Base-by-base conservation (phyloP, 495 filamentous ascomycete genomes). In the Aspergillus indologenus region DNA sequence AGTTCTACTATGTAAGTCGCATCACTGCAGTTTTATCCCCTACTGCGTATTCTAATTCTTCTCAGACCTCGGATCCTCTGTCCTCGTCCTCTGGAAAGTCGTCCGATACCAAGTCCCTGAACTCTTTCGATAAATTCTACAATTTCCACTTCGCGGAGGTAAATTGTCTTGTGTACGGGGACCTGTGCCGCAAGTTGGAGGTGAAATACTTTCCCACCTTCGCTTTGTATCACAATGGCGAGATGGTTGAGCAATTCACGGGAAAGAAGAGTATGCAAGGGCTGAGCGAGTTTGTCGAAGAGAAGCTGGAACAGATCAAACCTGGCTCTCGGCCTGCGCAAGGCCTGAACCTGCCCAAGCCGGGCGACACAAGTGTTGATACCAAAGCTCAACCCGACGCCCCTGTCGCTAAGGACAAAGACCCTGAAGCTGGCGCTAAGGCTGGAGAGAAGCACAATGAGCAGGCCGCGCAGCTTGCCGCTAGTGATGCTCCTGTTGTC, bases 81-180 rank as follows among this genome's bases (percentile, higher is more conserved):
- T 72, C 72, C 29, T 65, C 76, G 19, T 69, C 77, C 9, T 73
- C 75, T 19, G 62, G 68, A 12, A 77, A 78, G 63, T 69, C 74
- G 22, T 59, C 74, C 18, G 77, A 78, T 29, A 69, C 73, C 3
- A 66, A 81, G 46, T 81, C 81, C n/a, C 45, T 83, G 34, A 87
- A 88, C 63, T 80, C 81, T 0, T 89, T 89, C 63, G 81, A 81
- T 11, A 76, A 81, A 40, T 94, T 86, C 70, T 98, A 97, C 71
- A 84, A 96, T 72, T 92, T 98, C 73, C 85, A 90, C 64, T 97
- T 98, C 67, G 94, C 81, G 3, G 81, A 80, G 29, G 69, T 98
- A 60, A 91, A 98, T 71, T 98, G 94, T 73, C 68, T 90, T 44
- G 90, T 88, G 8, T 89, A 85, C 68, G 86, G 85, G 44, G 87